Evolutionary conservation across 1,139 yeast species (phyloP).

Genomic region (Saccharomycopsis hybrid): DNA sequence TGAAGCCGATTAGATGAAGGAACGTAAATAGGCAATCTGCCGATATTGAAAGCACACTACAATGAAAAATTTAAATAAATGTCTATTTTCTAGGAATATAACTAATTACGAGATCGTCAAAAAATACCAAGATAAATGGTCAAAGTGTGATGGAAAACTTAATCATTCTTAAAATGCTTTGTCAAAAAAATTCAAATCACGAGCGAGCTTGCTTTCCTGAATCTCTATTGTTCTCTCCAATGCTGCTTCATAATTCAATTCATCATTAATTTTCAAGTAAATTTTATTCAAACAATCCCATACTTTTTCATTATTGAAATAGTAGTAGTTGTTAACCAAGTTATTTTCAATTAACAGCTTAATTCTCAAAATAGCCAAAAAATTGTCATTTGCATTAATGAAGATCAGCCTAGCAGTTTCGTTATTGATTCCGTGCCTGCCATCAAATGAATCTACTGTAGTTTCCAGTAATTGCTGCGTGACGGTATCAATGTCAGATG

Average conservation of each 20-base stretch:
- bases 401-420: neutral
- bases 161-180: too few species aligned
- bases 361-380: slow-evolving; percentile 6
- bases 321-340: slow-evolving; percentile 14
- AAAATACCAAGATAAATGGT: too few species aligned
- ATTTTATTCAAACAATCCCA: slow-evolving; percentile 13
- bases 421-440: too few species aligned
- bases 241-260: slow-evolving; percentile 7
- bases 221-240: slow-evolving; percentile 13
- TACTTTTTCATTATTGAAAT: slow-evolving; percentile 11
- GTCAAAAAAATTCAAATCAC: slow-evolving; percentile 11
- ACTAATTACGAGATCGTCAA: too few species aligned
- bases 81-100: too few species aligned
- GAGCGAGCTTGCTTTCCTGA: slow-evolving; percentile 11
- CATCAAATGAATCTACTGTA: too few species aligned
- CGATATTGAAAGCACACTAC: too few species aligned
- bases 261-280: slow-evolving; percentile 13
- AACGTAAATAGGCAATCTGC: too few species aligned
- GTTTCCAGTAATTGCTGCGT: too few species aligned
- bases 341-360: slow-evolving; percentile 15
- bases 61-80: too few species aligned
- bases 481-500: neutral
- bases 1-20: too few species aligned
- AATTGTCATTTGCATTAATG: neutral
- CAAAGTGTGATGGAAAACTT: too few species aligned